phyloP scores from a whole-genome alignment of 768 basidiomycete genomes.

The Pholiota microspora region DNA sequence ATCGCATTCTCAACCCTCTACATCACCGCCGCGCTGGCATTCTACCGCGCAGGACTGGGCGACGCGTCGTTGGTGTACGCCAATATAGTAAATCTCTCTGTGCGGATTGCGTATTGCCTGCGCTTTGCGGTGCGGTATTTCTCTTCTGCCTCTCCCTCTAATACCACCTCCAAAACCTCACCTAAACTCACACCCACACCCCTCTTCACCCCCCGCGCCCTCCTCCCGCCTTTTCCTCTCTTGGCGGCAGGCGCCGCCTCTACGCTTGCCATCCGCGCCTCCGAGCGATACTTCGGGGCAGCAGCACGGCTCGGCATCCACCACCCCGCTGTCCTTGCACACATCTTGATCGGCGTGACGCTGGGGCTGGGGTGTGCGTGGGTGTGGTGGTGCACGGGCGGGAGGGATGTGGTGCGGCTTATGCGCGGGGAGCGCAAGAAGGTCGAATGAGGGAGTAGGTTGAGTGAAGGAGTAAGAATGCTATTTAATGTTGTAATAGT shows the following conservation, averaged over 20 bases:
- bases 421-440: too few species aligned
- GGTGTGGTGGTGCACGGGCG: too few species aligned
- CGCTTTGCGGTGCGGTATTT: slow-evolving; percentile 52
- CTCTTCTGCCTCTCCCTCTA: slow-evolving; percentile 4
- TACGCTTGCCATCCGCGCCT: too few species aligned
- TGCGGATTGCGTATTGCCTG: slow-evolving; percentile 61
- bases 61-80: slow-evolving; percentile 75
- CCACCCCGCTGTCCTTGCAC: neutral
- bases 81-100: slow-evolving; percentile 66
- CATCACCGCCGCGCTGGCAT: slow-evolving; percentile 45
- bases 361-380: too few species aligned
- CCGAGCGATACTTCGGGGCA: too few species aligned
- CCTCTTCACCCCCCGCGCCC: neutral
- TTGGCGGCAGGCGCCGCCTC: too few species aligned
- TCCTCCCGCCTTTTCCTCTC: slow-evolving; percentile 19
- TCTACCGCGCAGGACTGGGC: slow-evolving; percentile 49
- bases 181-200: neutral
- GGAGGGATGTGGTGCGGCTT: too few species aligned
- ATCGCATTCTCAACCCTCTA: slow-evolving; percentile 71
- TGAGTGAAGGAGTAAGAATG: too few species aligned
- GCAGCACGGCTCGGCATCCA: too few species aligned
- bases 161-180: neutral
- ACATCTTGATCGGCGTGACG: too few species aligned
- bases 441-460: too few species aligned
- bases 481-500: too few species aligned